Evolutionary conservation across 805 yeast genomes (phyloP).

Genomic region (Myxozyma sirexii): DNA sequence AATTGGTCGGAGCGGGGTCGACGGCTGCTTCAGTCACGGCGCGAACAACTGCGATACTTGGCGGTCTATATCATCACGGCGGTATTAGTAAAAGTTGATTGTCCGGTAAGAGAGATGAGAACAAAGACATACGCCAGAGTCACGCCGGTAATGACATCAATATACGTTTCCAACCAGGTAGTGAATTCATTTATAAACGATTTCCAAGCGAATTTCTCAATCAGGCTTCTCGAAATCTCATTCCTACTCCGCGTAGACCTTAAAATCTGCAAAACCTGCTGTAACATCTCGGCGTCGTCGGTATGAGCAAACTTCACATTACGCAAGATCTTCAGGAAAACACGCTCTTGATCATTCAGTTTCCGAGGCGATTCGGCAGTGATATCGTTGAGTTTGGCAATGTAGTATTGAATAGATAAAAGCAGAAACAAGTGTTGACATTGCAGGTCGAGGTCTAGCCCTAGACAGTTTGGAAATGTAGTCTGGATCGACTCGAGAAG

Average conservation of each 20-base stretch:
- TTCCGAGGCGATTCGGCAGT: background rate
- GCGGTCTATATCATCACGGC: background rate
- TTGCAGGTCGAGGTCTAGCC: background rate
- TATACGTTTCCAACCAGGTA: background rate
- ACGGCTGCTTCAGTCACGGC: background rate
- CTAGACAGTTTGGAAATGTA: background rate
- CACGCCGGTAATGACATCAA: background rate
- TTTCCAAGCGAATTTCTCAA: background rate
- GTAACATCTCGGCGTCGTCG: background rate
- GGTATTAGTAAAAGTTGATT: background rate
- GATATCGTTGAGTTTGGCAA: background rate
- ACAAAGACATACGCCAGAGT: background rate
- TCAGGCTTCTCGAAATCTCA: background rate
- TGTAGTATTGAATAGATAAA: background rate
- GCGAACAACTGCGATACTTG: background rate
- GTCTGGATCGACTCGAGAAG: background rate
- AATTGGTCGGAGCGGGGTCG: background rate
- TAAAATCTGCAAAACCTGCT: background rate
- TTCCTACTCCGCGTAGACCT: background rate
- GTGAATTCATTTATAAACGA: conserved; percentile 1
- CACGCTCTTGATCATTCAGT: background rate
- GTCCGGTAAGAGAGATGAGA: too few species aligned
- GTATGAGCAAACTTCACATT: background rate
- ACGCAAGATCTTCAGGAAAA: background rate
- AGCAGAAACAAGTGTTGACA: background rate